Evolutionary conservation across 1,139 yeast species (phyloP).

Genomic region (Yamadazyma songkhlaensis): DNA sequence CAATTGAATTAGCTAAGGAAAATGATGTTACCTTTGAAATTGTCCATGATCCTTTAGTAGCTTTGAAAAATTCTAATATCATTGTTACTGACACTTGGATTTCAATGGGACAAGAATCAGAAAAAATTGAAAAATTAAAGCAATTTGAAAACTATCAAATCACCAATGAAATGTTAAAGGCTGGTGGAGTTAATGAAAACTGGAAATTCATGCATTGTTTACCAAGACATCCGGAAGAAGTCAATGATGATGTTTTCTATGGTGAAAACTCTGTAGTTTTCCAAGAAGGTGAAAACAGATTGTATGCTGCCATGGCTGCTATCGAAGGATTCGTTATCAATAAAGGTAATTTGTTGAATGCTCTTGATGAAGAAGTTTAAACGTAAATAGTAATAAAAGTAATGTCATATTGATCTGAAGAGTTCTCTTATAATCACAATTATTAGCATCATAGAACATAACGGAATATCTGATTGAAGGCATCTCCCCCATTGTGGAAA

Average conservation of each 20-base stretch:
- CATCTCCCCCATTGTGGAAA: too few species aligned
- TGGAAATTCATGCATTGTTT: constrained; percentile 97
- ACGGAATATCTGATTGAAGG: too few species aligned
- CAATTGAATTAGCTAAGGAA: constrained; percentile 50
- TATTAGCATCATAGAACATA: too few species aligned
- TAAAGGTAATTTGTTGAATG: constrained; percentile 55
- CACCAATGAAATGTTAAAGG: constrained; percentile 56
- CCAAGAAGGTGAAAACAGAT: constrained; percentile 92
- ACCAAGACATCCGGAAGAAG: constrained; percentile 95
- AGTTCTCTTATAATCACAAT: too few species aligned
- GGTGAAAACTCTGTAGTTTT: constrained; percentile 82
- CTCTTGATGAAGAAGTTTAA: constrained; percentile 9
- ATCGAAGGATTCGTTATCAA: constrained; percentile 85
- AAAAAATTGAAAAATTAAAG: constrained; percentile 64
- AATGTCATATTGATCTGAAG: too few species aligned
- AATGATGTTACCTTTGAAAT: constrained; percentile 56
- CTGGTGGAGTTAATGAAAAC: constrained; percentile 55
- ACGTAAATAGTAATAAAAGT: background rate
- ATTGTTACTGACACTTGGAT: constrained; percentile 97
- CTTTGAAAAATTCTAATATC: constrained; percentile 72
- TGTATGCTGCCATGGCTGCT: constrained; percentile 94
- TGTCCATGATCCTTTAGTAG: constrained; percentile 70
- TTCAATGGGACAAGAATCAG: constrained; percentile 95
- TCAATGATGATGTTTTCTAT: constrained; percentile 88
- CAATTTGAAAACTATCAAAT: constrained; percentile 89